Evolutionary conservation across 148 eudicot genomes (phyloP).

Genomic region (Chenopodium suecicum): DNA sequence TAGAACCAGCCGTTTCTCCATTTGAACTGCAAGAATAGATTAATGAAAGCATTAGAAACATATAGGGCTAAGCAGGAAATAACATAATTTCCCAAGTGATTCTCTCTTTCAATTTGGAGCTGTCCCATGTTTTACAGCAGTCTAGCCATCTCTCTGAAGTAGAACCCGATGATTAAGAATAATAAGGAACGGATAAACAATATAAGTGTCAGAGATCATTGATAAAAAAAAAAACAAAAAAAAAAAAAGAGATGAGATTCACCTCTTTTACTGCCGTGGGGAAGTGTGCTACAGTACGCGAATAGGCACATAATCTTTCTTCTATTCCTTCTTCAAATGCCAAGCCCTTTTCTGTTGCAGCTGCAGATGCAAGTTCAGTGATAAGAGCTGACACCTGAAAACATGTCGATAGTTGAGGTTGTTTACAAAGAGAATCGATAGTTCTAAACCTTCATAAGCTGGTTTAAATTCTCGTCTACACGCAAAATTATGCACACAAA

Average conservation of each 20-base stretch:
- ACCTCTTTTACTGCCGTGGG: constrained; percentile 99
- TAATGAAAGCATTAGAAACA: constrained; percentile 13
- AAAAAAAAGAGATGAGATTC: background rate
- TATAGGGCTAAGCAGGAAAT: background rate
- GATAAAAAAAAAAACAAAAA: too few species aligned
- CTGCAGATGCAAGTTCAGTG: constrained; percentile 78
- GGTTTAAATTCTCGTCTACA: background rate
- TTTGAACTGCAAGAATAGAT: constrained; percentile 57
- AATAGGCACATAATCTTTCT: constrained; percentile 89
- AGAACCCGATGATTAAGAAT: background rate
- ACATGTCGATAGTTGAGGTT: background rate
- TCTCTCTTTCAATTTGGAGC: background rate
- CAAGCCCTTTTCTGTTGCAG: constrained; percentile 76
- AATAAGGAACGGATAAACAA: background rate
- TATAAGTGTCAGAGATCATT: background rate
- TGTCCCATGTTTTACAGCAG: background rate
- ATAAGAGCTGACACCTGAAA: constrained; percentile 75
- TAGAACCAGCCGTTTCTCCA: constrained; percentile 99
- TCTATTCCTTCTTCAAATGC: constrained; percentile 73
- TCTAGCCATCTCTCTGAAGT: background rate
- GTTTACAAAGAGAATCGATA: background rate
- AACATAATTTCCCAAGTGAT: background rate
- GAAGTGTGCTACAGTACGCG: constrained; percentile 93
- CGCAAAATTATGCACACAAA: background rate
- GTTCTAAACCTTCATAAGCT: background rate